Conservation (phyloP, 495 filamentous ascomycete species). For the Talaromyces thailandensis region DNA sequence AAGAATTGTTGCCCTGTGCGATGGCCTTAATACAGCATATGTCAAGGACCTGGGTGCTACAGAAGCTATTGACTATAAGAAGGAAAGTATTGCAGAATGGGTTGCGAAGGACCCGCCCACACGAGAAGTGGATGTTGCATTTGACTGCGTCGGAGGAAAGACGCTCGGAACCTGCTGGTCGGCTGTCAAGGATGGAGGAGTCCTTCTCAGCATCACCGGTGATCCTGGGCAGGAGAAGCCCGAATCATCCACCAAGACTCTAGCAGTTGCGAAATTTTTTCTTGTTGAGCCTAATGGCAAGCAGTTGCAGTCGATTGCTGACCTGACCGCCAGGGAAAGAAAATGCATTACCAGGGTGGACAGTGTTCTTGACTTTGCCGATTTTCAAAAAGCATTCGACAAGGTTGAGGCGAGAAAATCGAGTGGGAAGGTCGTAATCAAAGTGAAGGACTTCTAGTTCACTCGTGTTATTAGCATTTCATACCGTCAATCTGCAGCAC, state of each 20-base stretch:
- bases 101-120: slow-evolving; percentile 9
- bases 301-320: slow-evolving; percentile 32
- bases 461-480: too few relatives aligned
- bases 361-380: slow-evolving; percentile 37
- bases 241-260: not conserved
- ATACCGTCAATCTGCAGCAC: too few relatives aligned
- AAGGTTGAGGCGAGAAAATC: slow-evolving; percentile 33
- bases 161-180: slow-evolving; percentile 38
- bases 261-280: not conserved
- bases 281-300: slow-evolving; percentile 26
- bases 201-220: slow-evolving; percentile 36
- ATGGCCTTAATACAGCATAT: not conserved
- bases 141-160: slow-evolving; percentile 42
- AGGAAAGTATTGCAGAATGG: slow-evolving; percentile 27
- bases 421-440: slow-evolving; percentile 29
- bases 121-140: slow-evolving; percentile 36
- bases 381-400: slow-evolving; percentile 22
- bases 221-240: not conserved
- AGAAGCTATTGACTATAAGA: slow-evolving; percentile 37
- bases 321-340: slow-evolving; percentile 29
- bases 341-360: slow-evolving; percentile 30
- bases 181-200: slow-evolving; percentile 30
- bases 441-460: not conserved
- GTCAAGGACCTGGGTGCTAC: slow-evolving; percentile 35
- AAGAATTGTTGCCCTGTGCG: slow-evolving; percentile 24